phyloP scores from a whole-genome alignment of 2,329 filamentous ascomycete species.

The Aspergillus sp. region DNA sequence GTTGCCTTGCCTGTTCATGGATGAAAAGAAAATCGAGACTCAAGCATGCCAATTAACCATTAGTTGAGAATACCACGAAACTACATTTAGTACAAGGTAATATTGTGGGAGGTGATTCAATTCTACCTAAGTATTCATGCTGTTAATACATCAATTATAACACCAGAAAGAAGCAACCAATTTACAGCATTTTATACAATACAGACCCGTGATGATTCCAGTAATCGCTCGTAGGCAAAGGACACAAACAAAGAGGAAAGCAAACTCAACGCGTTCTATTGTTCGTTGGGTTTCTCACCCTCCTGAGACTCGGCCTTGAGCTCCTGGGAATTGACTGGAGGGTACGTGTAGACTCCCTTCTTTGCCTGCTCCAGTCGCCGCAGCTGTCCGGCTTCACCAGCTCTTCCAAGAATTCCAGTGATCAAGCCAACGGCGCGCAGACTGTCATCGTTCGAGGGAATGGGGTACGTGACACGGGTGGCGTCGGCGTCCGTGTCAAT shows the following conservation, averaged over 20 bases:
- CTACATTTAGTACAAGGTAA: too few species aligned
- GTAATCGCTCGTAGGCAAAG: conserved; percentile 11
- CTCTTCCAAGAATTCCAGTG: conserved; percentile 78
- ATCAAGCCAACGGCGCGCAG: conserved; percentile 78
- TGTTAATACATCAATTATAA: conserved; percentile 19
- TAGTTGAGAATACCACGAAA: too few species aligned
- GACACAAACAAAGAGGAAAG: conserved; percentile 6
- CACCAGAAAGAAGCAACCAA: conserved; percentile 14
- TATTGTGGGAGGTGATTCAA: not conserved
- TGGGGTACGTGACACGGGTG: conserved; percentile 92
- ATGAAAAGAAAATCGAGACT: too few species aligned
- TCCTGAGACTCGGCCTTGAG: not conserved
- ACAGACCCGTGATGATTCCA: conserved; percentile 19
- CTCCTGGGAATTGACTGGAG: conserved; percentile 17
- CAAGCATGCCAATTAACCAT: too few species aligned
- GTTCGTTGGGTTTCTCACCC: not conserved
- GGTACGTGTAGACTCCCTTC: conserved; percentile 61
- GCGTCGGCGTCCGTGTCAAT: conserved; percentile 93
- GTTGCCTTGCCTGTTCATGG: not conserved
- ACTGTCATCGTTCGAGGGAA: conserved; percentile 96
- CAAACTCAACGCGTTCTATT: not conserved
- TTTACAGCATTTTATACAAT: conserved; percentile 35
- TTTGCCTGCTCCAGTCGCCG: conserved; percentile 63
- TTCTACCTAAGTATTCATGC: conserved; percentile 5
- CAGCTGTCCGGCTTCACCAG: conserved; percentile 73